Percentiles rank a stretch among this genome's conserved stretches.
phyloP scores from a whole-genome alignment of 352 stramenopile species.

The Pythium plurisporium region DNA sequence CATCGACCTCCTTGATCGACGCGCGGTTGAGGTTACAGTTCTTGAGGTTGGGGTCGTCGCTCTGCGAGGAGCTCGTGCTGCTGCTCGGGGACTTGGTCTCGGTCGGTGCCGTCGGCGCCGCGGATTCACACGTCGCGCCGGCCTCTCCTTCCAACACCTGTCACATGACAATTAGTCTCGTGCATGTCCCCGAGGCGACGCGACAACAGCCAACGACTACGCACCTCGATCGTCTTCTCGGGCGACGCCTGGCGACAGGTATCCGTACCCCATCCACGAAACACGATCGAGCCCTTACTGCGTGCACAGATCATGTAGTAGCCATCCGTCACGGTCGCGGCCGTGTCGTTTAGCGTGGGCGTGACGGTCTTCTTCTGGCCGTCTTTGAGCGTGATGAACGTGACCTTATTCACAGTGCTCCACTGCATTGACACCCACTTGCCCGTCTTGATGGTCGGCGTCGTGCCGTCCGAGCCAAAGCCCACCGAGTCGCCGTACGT shows the following conservation, averaged over 20 bases:
- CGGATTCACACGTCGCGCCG: slow-evolving; percentile 15
- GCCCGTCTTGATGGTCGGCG: slow-evolving; percentile 17
- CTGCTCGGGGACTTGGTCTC: background rate
- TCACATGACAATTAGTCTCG: background rate
- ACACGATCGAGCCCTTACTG: slow-evolving; percentile 43
- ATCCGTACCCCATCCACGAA: slow-evolving; percentile 56
- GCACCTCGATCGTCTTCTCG: slow-evolving; percentile 41
- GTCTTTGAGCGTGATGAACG: slow-evolving; percentile 49
- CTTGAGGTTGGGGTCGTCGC: slow-evolving; percentile 21
- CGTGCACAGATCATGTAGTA: slow-evolving; percentile 64
- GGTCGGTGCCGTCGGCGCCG: slow-evolving; percentile 7
- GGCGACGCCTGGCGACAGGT: slow-evolving; percentile 44
- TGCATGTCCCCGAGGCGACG: no score
- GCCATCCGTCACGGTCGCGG: slow-evolving; percentile 26
- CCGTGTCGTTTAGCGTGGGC: slow-evolving; percentile 30
- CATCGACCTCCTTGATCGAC: slow-evolving; percentile 34
- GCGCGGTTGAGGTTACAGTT: slow-evolving; percentile 56
- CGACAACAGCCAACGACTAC: no score
- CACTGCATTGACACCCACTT: slow-evolving; percentile 54
- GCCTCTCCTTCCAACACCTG: slow-evolving; percentile 28
- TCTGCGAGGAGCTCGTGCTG: slow-evolving; percentile 9
- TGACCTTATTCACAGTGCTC: slow-evolving; percentile 47
- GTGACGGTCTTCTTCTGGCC: slow-evolving; percentile 70
- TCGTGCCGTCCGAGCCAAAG: slow-evolving; percentile 22
- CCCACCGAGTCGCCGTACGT: slow-evolving; percentile 15